Conservation (phyloP, 768 basidiomycete species). For the Saitozyma sp. region DNA sequence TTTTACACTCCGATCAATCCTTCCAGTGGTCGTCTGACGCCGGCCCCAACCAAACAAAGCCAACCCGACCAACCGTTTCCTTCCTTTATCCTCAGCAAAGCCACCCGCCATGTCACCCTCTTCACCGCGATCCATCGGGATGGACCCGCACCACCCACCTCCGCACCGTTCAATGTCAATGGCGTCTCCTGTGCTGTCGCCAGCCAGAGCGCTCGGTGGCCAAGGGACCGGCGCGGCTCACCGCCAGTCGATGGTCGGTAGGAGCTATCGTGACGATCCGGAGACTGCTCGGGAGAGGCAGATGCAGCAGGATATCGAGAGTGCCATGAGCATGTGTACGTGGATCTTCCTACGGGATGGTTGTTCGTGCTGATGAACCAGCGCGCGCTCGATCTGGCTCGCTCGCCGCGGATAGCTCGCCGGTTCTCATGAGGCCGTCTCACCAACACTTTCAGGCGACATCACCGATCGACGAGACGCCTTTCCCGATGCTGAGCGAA, state of each 20-base stretch:
- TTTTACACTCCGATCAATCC: no score
- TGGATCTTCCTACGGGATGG: not conserved
- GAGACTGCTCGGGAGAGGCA: conserved; percentile 80
- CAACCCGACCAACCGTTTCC: not conserved
- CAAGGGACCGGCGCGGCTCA: conserved; percentile 1
- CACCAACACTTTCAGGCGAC: conserved; percentile 39
- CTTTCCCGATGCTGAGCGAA: conserved; percentile 48
- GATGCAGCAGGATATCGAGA: conserved; percentile 86
- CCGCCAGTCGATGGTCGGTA: conserved; percentile 8
- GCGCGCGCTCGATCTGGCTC: conserved; percentile 51
- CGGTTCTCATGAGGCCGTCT: conserved; percentile 28
- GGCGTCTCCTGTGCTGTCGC: conserved; percentile 26
- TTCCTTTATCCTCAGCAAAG: not conserved
- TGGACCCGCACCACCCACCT: conserved; percentile 33
- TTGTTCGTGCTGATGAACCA: conserved; percentile 6
- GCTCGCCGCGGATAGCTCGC: conserved; percentile 22
- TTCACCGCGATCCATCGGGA: conserved; percentile 42
- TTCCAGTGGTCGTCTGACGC: no score
- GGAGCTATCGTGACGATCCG: conserved; percentile 57
- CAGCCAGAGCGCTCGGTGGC: conserved; percentile 7
- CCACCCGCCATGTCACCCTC: conserved; percentile 26
- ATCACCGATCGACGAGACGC: conserved; percentile 43
- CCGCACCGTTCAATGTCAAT: conserved; percentile 19
- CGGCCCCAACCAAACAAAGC: not conserved
- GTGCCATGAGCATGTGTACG: conserved; percentile 62